Evolutionary conservation across 176 grass and related monocot species (phyloP).

Genomic region (Bonia amplexicaulis): DNA sequence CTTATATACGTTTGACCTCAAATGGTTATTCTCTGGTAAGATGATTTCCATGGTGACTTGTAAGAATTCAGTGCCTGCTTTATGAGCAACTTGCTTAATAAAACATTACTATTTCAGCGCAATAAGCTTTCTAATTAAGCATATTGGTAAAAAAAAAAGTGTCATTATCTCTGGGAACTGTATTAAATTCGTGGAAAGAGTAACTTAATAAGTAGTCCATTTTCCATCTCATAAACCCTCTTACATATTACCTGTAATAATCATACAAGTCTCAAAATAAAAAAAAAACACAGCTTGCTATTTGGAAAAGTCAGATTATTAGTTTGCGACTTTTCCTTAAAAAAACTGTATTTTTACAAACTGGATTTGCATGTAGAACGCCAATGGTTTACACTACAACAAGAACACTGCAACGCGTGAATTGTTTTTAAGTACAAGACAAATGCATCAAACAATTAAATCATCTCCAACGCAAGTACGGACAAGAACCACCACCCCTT

Average conservation of each 20-base stretch:
- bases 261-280: background rate
- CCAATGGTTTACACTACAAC: constrained; percentile 5
- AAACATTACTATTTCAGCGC: background rate
- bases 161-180: background rate
- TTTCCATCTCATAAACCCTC: background rate
- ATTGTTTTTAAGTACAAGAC: constrained; percentile 12
- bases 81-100: background rate
- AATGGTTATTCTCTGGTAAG: background rate
- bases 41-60: background rate
- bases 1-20: background rate
- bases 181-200: background rate
- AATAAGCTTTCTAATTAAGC: background rate
- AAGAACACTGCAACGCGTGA: constrained; percentile 15
- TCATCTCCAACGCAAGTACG: constrained; percentile 8
- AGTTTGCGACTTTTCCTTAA: background rate
- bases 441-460: constrained; percentile 20
- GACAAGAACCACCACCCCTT: constrained; percentile 10
- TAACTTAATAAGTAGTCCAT: background rate
- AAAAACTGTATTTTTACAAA: background rate
- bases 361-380: background rate
- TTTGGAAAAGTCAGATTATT: background rate
- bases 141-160: background rate
- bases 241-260: background rate
- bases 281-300: background rate
- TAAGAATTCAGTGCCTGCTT: background rate